Percentiles rank a stretch among this genome's conserved stretches.
phyloP scores from a whole-genome alignment of 768 basidiomycete species.

The Tylopilus plumbeoviolaceoides region DNA sequence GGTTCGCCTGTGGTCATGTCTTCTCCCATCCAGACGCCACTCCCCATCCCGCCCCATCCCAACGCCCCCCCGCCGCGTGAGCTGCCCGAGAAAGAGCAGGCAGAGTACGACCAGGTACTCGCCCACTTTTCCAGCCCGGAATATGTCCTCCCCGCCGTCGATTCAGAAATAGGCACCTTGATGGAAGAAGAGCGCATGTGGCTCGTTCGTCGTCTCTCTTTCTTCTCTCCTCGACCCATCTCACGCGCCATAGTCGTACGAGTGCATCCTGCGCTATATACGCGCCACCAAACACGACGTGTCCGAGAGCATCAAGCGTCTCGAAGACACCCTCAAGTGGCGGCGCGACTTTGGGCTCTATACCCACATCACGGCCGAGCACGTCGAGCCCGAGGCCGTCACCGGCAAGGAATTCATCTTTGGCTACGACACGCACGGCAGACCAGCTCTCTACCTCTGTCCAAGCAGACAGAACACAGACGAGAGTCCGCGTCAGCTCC shows the following conservation, averaged over 20 bases:
- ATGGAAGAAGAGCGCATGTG: constrained; percentile 72
- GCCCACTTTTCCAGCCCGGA: constrained; percentile 52
- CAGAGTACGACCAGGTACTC: constrained; percentile 51
- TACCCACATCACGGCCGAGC: constrained; percentile 51
- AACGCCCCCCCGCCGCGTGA: constrained; percentile 32
- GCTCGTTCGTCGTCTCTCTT: constrained; percentile 45
- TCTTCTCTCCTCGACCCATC: not conserved
- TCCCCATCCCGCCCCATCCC: constrained; percentile 23
- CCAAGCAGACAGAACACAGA: constrained; percentile 76
- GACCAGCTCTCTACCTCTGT: constrained; percentile 68
- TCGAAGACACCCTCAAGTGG: constrained; percentile 77
- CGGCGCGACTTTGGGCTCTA: constrained; percentile 75
- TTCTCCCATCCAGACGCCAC: constrained; percentile 15
- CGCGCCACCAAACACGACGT: constrained; percentile 76
- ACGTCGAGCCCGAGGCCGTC: constrained; percentile 73
- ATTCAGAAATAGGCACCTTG: constrained; percentile 42
- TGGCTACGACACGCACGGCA: constrained; percentile 64
- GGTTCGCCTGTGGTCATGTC: constrained; percentile 10
- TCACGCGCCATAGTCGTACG: constrained; percentile 42
- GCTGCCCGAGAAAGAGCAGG: constrained; percentile 43
- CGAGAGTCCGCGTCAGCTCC: constrained; percentile 61
- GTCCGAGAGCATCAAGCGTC: constrained; percentile 52
- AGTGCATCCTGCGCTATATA: constrained; percentile 73
- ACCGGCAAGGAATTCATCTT: constrained; percentile 82
- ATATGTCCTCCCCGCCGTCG: constrained; percentile 49